These are phyloP conservation scores for Paramecium pentaurelia DNA, from an alignment of 73 alveolate species.

Conservation along the genomic window DNA sequence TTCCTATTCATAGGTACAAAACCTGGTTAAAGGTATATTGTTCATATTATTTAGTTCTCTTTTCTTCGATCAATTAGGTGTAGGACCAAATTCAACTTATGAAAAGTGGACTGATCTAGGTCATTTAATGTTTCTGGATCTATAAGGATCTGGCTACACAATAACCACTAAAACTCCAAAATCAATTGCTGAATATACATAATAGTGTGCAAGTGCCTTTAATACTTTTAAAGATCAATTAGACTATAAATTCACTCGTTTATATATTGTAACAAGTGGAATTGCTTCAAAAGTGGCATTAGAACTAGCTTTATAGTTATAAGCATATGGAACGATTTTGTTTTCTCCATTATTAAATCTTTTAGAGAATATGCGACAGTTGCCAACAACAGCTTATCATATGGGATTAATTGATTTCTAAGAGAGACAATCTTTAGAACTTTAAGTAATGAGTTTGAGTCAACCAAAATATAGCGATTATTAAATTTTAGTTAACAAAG, in stretches of 20 bases:
- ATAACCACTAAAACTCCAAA: background rate
- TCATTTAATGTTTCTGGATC: background rate
- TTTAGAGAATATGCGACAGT: background rate
- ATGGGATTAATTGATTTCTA: background rate
- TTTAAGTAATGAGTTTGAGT: background rate
- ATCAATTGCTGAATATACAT: background rate
- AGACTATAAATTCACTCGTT: background rate
- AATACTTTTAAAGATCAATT: background rate
- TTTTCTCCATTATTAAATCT: background rate
- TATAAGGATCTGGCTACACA: background rate
- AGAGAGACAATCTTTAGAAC: background rate
- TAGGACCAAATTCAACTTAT: background rate
- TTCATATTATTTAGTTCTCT: background rate
- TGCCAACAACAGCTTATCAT: background rate
- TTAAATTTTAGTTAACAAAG: background rate
- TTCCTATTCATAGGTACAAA: background rate
- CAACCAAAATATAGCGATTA: background rate
- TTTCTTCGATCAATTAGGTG: background rate
- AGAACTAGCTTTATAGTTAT: background rate
- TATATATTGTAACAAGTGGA: background rate
- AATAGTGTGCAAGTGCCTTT: background rate
- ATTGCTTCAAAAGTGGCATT: background rate
- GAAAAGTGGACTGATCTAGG: background rate
- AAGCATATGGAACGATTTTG: slow-evolving; percentile 13
- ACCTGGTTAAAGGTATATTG: background rate